These are phyloP conservation scores for Phlebopus sp. DNA, from an alignment of 1,284 basidiomycete species.

Conservation along the genomic window DNA sequence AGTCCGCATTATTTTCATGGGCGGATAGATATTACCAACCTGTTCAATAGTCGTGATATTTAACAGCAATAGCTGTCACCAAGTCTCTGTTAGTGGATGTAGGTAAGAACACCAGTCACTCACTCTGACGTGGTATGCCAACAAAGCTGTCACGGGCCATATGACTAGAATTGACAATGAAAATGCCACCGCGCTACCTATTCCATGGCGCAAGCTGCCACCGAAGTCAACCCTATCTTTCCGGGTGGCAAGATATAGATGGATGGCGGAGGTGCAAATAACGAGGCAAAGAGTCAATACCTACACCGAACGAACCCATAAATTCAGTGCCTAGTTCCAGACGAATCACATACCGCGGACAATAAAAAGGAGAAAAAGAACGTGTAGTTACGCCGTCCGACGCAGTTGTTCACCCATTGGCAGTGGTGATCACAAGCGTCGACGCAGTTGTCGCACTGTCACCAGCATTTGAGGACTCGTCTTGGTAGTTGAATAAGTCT, in stretches of 20 bases:
- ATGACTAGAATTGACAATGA: conserved; percentile 64
- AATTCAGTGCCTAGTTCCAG: conserved; percentile 4
- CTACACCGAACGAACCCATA: conserved; percentile 36
- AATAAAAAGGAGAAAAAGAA: conserved; percentile 81
- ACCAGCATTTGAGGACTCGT: conserved; percentile 6
- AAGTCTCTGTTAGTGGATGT: conserved; percentile 7
- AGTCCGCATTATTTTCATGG: conserved; percentile 7
- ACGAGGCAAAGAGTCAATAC: conserved; percentile 69
- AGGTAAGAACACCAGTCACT: conserved; percentile 28
- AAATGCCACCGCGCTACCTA: conserved; percentile 80
- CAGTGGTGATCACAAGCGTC: conserved; percentile 91
- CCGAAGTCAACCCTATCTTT: conserved; percentile 53
- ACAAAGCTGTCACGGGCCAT: conserved; percentile 78
- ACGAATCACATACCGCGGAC: conserved; percentile 54
- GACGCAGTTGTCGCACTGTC: conserved; percentile 90
- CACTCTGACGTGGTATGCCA: conserved; percentile 83
- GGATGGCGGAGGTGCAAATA: conserved; percentile 79
- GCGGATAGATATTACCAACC: conserved; percentile 43
- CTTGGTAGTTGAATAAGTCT: conserved; percentile 19
- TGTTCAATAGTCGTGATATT: conserved; percentile 94
- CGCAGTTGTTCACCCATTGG: conserved; percentile 92
- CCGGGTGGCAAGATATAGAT: conserved; percentile 67
- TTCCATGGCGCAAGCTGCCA: conserved; percentile 55
- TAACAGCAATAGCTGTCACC: conserved; percentile 64
- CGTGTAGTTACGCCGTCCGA: conserved; percentile 90